Evolutionary conservation across 352 stramenopile genomes (phyloP).

Genomic region (Aphanomyces euteiches): DNA sequence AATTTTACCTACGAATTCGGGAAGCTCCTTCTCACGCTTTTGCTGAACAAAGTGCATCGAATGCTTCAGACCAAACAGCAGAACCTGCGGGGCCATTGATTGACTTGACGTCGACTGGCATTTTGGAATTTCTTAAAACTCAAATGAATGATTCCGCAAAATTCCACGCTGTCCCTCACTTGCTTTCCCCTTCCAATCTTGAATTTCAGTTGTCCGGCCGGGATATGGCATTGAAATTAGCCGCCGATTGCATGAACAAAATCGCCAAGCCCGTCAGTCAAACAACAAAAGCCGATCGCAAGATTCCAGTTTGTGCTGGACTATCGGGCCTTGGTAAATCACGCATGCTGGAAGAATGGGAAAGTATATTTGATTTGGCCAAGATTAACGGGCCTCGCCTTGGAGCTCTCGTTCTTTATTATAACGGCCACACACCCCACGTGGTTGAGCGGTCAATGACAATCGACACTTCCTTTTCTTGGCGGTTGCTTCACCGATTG

Average conservation of each 20-base stretch:
- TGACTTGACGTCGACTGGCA: slow-evolving; percentile 6
- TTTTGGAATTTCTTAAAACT: slow-evolving; percentile 15
- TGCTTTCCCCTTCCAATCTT: background rate
- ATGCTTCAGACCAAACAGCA: background rate
- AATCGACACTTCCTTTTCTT: slow-evolving; percentile 42
- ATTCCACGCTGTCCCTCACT: background rate
- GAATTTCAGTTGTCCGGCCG: background rate
- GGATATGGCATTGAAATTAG: background rate
- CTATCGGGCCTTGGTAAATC: slow-evolving; percentile 40
- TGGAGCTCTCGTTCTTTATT: slow-evolving; percentile 37
- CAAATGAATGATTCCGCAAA: background rate
- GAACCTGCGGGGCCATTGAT: background rate
- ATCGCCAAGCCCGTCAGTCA: background rate
- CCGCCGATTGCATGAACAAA: background rate
- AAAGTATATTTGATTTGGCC: slow-evolving; percentile 33
- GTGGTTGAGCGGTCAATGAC: slow-evolving; percentile 36
- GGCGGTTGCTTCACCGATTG: slow-evolving; percentile 36
- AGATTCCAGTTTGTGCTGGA: slow-evolving; percentile 38
- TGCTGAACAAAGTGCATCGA: no score
- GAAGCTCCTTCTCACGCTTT: no score
- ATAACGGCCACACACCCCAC: slow-evolving; percentile 29
- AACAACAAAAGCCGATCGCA: background rate
- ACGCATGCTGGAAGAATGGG: slow-evolving; percentile 40
- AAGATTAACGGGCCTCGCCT: slow-evolving; percentile 32
- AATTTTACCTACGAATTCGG: no score